Evolutionary conservation across 176 grass and related monocot genomes (phyloP), one percentile per base, ranked within the genome.

Genomic region (Guadua angustifolia): DNA sequence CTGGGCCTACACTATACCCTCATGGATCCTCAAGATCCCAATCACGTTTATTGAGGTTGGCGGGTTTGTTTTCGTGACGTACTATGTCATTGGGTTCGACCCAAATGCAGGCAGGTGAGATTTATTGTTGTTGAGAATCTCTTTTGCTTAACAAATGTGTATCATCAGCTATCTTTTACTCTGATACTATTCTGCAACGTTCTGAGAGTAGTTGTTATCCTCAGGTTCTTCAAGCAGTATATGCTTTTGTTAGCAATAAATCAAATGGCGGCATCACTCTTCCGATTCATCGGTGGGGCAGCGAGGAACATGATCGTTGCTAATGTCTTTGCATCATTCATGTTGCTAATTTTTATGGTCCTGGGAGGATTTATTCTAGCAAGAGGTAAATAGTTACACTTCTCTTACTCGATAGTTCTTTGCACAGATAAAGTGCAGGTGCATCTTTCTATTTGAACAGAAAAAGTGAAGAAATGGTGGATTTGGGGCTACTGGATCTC

Each of bases 401-500:
- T 74, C 17, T 83, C 52, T 49, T 32, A 25, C 13, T 15, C 11
- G n/a, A 3, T 57, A 35, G 24, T 12, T n/a, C 24, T 26, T 60
- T 40, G 18, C 43, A 19, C 82, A 14, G 1, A 57, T 25, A 15
- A 80, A 68, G 71, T n/a, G 33, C 9, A 43, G 51, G 46, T 73
- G 5, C 64, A 24, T 69, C 16, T 57, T 78, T 67, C 52, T 59
- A 68, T 70, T 39, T 75, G 15, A 47, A 64, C 88, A 99, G 96
- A 92, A 0, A 68, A 95, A 69, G 85, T 99, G 40, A 95, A 95
- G 83, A 93, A 94, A 89, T 97, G 96, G 96, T 99, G 96, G 96
- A 95, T 92, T 22, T 99, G 96, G 96, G 96, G 93, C 36, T 99
- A 95, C 85, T 98, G 95, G 95, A 89, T 98, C 83, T 95, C 95